Base-by-base conservation (phyloP, 2,329 filamentous ascomycete species). In the Verticillium tricorpus region DNA sequence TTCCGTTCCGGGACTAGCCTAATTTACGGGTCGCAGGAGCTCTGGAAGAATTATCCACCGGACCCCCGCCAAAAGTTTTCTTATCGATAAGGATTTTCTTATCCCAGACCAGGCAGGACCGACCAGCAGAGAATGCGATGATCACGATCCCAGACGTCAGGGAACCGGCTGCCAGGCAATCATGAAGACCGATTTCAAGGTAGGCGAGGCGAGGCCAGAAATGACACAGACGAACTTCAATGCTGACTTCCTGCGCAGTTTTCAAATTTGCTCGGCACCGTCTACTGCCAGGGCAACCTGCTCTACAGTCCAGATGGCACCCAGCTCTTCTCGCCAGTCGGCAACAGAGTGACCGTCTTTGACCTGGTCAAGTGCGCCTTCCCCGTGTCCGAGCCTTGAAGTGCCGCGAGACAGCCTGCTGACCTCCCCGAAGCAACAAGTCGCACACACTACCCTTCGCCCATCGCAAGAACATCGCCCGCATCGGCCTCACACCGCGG, bases 121-220 rank as follows among this genome's bases (percentile, higher is more conserved):
- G 31, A 31, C 22, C 19, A 31, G 32, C 31, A 52, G 58, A 59
- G 58, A 59, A 59, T 59, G 58, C 58, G 58, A 59, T 45, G 45
- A 32, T 17, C 58, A 54, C 22, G 40, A 32, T 54, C 32, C 22
- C 19, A 34, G 32, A 25, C 58, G 59, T 58, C 54, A 56, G 65
- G 45, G 63, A 60, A 66, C 76, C 76, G 74, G 73, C 70, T 70
- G 70, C 68, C 68, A 72, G 72, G 70, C 76, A 74, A 87, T 77
- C 75, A 99, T 99, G 95, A 99, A 98, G 90, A 98, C 93, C 68
- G 94, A 98, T 79, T 99, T 98, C 78, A 96, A 95, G 88, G 94
- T 96, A 78, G 66, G 76, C 62, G 63, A 60, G 28, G 28, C 28
- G 3, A 32, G 14, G 19, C 25, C 15, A 28, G 28, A 28, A 2